Conservation (phyloP, 192 early-diverging fungal genomes). For the Coemansia sp. region DNA sequence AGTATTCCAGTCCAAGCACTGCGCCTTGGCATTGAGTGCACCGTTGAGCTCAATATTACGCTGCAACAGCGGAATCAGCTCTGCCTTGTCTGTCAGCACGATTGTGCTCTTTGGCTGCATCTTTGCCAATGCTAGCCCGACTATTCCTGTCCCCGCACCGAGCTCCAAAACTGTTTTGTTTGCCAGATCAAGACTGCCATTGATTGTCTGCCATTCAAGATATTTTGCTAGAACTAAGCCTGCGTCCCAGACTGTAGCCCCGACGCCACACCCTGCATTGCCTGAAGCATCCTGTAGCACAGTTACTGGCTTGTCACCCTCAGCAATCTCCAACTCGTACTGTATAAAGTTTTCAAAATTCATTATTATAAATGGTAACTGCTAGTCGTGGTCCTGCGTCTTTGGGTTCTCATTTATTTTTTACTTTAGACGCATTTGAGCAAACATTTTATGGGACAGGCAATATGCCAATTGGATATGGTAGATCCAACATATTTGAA, state of each 20-base stretch:
- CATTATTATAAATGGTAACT: background rate
- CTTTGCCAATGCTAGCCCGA: conserved; percentile 28
- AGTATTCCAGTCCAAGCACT: conserved; percentile 20
- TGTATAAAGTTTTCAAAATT: conserved; percentile 21
- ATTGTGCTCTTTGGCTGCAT: conserved; percentile 28
- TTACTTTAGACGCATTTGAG: too few species aligned
- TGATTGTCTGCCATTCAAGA: conserved; percentile 19
- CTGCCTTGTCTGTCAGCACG: conserved; percentile 32
- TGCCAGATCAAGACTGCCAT: conserved; percentile 19
- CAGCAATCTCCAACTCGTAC: conserved; percentile 29
- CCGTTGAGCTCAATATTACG: conserved; percentile 33
- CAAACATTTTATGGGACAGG: too few species aligned
- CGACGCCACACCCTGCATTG: conserved; percentile 19
- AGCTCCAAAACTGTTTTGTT: conserved; percentile 40
- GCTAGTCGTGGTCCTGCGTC: too few species aligned
- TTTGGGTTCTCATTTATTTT: too few species aligned
- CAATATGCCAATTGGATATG: too few species aligned
- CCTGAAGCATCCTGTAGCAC: conserved; percentile 40
- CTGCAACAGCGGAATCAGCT: conserved; percentile 28
- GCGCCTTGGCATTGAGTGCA: conserved; percentile 9
- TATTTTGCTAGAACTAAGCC: conserved; percentile 42
- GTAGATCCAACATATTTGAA: too few species aligned
- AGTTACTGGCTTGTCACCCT: conserved; percentile 7
- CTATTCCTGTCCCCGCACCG: conserved; percentile 38
- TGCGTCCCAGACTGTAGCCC: conserved; percentile 44